Conservation (phyloP, 2,329 filamentous ascomycete genomes). For the Beauveria caledonica region DNA sequence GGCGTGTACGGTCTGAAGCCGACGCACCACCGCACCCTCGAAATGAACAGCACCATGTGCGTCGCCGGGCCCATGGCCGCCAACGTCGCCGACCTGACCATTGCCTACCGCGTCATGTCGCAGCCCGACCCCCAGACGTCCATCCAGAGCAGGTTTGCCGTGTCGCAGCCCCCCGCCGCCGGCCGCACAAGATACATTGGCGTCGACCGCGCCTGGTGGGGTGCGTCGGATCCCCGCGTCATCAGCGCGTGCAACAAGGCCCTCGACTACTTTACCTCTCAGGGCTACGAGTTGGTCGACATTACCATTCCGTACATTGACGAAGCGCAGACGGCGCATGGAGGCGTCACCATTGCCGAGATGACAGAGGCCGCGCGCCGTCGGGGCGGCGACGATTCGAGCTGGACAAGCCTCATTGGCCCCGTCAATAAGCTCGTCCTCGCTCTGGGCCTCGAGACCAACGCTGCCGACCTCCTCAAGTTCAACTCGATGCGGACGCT, state of each 20-base stretch:
- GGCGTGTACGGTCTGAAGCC: constrained; percentile 77
- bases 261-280: constrained; percentile 48
- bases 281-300: constrained; percentile 43
- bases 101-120: constrained; percentile 76
- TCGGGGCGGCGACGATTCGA: constrained; percentile 33
- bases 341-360: constrained; percentile 68
- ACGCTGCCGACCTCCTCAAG: constrained; percentile 61
- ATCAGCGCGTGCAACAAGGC: constrained; percentile 52
- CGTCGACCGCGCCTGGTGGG: constrained; percentile 49
- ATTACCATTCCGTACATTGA: constrained; percentile 58
- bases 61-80: constrained; percentile 70
- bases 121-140: constrained; percentile 58
- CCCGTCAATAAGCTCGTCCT: constrained; percentile 64
- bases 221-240: constrained; percentile 51
- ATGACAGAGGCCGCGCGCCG: constrained; percentile 41
- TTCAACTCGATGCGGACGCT: constrained; percentile 66
- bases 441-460: constrained; percentile 53
- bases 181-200: constrained; percentile 57
- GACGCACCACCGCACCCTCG: constrained; percentile 60
- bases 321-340: constrained; percentile 70
- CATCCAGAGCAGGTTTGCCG: constrained; percentile 54
- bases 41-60: constrained; percentile 44
- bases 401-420: constrained; percentile 50
- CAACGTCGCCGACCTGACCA: constrained; percentile 67
- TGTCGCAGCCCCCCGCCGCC: constrained; percentile 38